A percentile compares a stretch with the other conserved stretches of the same genome.
Conservation (phyloP, 2,329 filamentous ascomycete species). For the Ascocoryne sarcoides region DNA sequence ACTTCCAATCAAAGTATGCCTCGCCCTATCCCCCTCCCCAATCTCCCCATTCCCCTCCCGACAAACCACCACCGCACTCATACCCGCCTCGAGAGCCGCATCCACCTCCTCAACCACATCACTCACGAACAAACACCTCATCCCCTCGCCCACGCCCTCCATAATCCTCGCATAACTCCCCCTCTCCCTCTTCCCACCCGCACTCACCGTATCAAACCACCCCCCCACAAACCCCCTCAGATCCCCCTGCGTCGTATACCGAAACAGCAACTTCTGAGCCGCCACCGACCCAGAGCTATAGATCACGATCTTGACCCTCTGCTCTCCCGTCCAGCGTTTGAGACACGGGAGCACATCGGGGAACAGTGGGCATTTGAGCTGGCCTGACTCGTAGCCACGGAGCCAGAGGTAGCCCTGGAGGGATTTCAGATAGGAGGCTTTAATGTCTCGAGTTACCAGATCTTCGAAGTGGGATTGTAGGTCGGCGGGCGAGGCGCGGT, state of each 20-base stretch:
- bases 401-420: constrained; percentile 75
- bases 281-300: constrained; percentile 76
- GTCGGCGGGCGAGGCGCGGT: constrained; percentile 46
- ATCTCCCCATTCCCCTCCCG: constrained; percentile 64
- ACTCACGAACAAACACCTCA: constrained; percentile 67
- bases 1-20: constrained; percentile 19
- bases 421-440: constrained; percentile 67
- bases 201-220: constrained; percentile 76
- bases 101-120: constrained; percentile 67
- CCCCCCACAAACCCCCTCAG: constrained; percentile 47
- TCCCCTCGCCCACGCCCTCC: constrained; percentile 31
- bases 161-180: constrained; percentile 48
- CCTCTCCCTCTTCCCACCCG: constrained; percentile 61
- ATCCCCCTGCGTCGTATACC: constrained; percentile 47
- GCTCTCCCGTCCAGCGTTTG: constrained; percentile 47
- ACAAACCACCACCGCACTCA: constrained; percentile 52
- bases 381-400: constrained; percentile 60
- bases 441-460: constrained; percentile 63
- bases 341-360: constrained; percentile 61
- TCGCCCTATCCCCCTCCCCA: constrained; percentile 36
- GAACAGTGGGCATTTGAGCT: constrained; percentile 65
- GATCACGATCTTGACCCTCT: constrained; percentile 54
- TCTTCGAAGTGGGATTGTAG: constrained; percentile 61
- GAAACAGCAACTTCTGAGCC: constrained; percentile 73
- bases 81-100: constrained; percentile 53